A percentile compares a stretch with the other conserved stretches of the same genome.
phyloP scores from a whole-genome alignment of 805 yeast genomes.

The Pichia kluyveri region DNA sequence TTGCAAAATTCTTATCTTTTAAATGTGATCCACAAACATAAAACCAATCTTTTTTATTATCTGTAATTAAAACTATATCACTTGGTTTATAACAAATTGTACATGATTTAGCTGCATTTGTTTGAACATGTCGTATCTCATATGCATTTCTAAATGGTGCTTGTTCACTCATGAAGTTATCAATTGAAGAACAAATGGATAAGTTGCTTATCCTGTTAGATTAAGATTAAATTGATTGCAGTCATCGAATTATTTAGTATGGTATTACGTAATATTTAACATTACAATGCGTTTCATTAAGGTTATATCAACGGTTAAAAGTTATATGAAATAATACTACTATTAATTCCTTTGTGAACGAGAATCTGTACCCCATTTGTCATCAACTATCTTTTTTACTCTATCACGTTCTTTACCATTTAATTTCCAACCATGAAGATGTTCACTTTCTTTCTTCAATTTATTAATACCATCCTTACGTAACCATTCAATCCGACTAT shows the following conservation, averaged over 20 bases:
- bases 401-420: conserved; percentile 2
- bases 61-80: conserved; percentile 34
- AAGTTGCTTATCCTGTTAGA: neutral
- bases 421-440: conserved; percentile 8
- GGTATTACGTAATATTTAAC: too few relatives aligned
- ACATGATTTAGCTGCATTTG: conserved; percentile 36
- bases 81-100: conserved; percentile 42
- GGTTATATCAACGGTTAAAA: too few relatives aligned
- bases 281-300: too few relatives aligned
- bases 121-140: conserved; percentile 32
- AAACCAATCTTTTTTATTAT: conserved; percentile 40
- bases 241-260: too few relatives aligned
- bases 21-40: conserved; percentile 42
- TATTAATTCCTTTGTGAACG: too few relatives aligned
- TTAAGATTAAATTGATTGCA: too few relatives aligned
- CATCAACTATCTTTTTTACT: neutral
- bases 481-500: conserved; percentile 20
- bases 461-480: conserved; percentile 11
- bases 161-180: neutral
- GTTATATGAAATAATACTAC: too few relatives aligned
- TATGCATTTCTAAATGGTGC: neutral
- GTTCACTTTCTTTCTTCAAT: neutral
- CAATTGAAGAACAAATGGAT: neutral
- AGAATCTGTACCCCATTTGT: conserved; percentile 10
- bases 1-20: conserved; percentile 36